A percentile compares a stretch with the other conserved stretches of the same genome.
These are phyloP conservation scores for Tuber melanosporum DNA, from an alignment of 495 filamentous ascomycete species.

Conservation along the genomic window DNA sequence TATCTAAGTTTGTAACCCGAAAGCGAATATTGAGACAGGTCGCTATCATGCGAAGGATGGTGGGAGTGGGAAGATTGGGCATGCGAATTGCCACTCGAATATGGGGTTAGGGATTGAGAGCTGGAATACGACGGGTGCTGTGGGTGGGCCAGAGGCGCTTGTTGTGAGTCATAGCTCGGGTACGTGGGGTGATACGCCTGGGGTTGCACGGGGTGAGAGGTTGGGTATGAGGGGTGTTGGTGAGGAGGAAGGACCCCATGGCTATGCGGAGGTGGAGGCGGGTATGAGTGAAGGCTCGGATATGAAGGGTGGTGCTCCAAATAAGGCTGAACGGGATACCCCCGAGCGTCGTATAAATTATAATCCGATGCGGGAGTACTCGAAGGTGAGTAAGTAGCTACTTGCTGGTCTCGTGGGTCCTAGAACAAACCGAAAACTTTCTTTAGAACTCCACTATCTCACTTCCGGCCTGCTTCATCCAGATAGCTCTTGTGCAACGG, in stretches of 20 bases:
- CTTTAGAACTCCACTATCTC: conserved; percentile 29
- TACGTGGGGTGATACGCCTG: conserved; percentile 36
- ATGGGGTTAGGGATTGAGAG: conserved; percentile 38
- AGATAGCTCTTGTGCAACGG: not conserved
- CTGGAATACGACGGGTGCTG: conserved; percentile 30
- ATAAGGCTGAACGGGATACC: conserved; percentile 33
- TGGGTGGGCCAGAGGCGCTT: conserved; percentile 20
- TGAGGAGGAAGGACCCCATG: conserved; percentile 25
- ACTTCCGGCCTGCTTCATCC: not conserved
- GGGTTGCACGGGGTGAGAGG: conserved; percentile 21
- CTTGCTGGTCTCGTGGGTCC: conserved; percentile 31
- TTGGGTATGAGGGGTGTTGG: conserved; percentile 29
- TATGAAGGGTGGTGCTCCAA: conserved; percentile 25
- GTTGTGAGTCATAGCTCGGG: conserved; percentile 30
- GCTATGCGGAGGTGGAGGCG: conserved; percentile 14
- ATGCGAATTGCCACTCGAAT: conserved; percentile 33
- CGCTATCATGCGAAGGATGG: conserved; percentile 36
- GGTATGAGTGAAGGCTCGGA: conserved; percentile 28
- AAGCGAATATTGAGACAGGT: conserved; percentile 36
- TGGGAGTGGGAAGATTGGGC: conserved; percentile 22
- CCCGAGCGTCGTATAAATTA: conserved; percentile 34
- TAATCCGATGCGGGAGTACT: conserved; percentile 36
- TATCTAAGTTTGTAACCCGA: conserved; percentile 35
- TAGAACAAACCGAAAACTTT: conserved; percentile 20
- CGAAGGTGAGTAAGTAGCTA: conserved; percentile 31